Evolutionary conservation across 2,329 filamentous ascomycete genomes (phyloP).

Genomic region (Teratosphaeria epicoccoides): DNA sequence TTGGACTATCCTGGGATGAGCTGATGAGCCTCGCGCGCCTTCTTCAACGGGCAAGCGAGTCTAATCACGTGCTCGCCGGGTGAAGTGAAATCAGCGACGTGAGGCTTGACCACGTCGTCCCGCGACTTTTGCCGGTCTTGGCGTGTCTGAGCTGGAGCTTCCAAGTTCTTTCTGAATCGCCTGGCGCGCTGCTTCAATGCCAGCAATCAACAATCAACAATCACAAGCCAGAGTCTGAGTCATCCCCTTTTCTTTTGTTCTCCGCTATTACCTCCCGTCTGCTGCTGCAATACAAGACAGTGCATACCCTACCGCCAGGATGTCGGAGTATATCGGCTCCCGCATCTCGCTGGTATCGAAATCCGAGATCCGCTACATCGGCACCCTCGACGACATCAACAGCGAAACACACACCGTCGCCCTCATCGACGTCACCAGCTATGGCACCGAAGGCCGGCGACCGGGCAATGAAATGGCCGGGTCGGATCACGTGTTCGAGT

Average conservation of each 20-base stretch:
- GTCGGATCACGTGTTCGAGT: constrained; percentile 87
- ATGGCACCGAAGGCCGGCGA: constrained; percentile 84
- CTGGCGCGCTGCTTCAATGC: not conserved
- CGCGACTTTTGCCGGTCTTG: not conserved
- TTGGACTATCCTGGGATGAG: not conserved
- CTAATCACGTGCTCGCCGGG: not conserved
- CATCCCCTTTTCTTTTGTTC: constrained; percentile 1
- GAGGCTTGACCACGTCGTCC: not conserved
- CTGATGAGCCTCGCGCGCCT: not conserved
- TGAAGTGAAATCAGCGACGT: no score
- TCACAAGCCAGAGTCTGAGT: not conserved
- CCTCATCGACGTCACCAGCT: constrained; percentile 89
- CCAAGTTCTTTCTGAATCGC: not conserved
- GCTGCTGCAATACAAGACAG: no score
- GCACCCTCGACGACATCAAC: constrained; percentile 94
- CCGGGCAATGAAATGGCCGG: constrained; percentile 72
- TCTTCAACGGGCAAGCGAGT: not conserved
- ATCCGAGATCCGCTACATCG: constrained; percentile 96
- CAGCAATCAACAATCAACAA: not conserved
- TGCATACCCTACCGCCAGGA: constrained; percentile 20
- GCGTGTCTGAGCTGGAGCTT: not conserved
- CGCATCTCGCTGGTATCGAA: constrained; percentile 95
- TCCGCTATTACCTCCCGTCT: no score
- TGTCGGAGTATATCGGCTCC: constrained; percentile 61
- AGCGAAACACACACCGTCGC: constrained; percentile 94